Evolutionary conservation across 345 rosid genomes (phyloP).

Genomic region (Passiflora organensis): DNA sequence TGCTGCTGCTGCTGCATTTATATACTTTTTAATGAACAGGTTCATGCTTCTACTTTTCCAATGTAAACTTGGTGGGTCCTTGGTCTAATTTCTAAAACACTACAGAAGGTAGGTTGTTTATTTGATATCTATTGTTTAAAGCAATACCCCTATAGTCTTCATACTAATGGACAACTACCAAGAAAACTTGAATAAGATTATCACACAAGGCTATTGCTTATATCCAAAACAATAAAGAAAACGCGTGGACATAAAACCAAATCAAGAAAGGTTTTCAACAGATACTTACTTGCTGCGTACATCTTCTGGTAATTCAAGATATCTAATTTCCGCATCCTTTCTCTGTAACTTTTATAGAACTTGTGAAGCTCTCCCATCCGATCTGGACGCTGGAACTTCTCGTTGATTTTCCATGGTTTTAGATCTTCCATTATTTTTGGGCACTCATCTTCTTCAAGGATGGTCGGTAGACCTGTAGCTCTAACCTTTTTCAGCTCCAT

Average conservation of each 20-base stretch:
- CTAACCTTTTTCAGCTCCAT: constrained; percentile 86
- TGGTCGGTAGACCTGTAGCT: constrained; percentile 77
- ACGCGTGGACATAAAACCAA: neutral
- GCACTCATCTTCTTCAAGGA: constrained; percentile 66
- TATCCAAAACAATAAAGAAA: neutral
- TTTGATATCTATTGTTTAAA: too few relatives aligned
- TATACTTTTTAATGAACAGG: too few relatives aligned
- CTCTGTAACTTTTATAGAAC: constrained; percentile 80
- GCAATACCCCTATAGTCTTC: too few relatives aligned
- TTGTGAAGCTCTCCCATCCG: constrained; percentile 76
- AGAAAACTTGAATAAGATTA: too few relatives aligned
- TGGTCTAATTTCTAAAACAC: too few relatives aligned
- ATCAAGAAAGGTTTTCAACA: constrained; percentile 1
- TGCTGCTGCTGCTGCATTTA: too few relatives aligned
- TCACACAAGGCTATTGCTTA: too few relatives aligned
- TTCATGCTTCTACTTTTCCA: too few relatives aligned
- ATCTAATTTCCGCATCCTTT: constrained; percentile 84
- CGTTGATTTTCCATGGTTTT: constrained; percentile 91
- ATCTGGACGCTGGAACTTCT: constrained; percentile 52
- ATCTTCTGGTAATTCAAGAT: constrained; percentile 90
- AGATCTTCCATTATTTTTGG: constrained; percentile 75
- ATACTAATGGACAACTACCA: too few relatives aligned
- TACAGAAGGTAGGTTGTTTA: too few relatives aligned
- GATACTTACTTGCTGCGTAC: constrained; percentile 75
- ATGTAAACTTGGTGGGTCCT: too few relatives aligned